Conservation (phyloP, 768 basidiomycete genomes). For the Rhodotorula babjevae region DNA sequence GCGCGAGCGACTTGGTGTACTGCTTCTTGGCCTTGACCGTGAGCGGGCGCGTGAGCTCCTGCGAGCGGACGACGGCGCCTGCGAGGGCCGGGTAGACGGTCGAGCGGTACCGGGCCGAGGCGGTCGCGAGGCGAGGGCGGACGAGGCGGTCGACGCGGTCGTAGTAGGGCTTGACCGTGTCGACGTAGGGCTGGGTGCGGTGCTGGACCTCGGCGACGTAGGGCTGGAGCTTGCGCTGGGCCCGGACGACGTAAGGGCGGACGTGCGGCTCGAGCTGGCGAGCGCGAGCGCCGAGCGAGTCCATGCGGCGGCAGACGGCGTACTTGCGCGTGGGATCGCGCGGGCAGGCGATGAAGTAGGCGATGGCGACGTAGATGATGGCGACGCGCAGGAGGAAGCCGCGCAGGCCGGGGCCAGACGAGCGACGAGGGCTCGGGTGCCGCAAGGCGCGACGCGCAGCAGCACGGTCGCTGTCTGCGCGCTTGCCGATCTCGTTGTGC, state of each 20-base stretch:
- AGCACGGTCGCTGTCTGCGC: background rate
- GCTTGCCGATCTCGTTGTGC: conserved; percentile 23
- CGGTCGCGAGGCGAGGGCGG: conserved; percentile 13
- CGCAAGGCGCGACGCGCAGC: conserved; percentile 10
- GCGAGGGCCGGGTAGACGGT: conserved; percentile 16
- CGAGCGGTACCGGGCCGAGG: background rate
- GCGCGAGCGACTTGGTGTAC: conserved; percentile 30
- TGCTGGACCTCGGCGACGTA: conserved; percentile 13
- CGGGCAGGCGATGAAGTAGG: conserved; percentile 35
- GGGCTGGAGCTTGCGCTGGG: conserved; percentile 16
- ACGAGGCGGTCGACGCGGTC: conserved; percentile 3
- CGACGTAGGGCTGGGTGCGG: conserved; percentile 20
- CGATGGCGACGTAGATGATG: conserved; percentile 36
- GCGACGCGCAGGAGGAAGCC: conserved; percentile 34
- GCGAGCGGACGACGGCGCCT: background rate
- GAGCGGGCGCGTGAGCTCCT: conserved; percentile 18
- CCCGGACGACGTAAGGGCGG: conserved; percentile 21
- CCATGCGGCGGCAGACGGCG: conserved; percentile 33
- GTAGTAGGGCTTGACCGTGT: conserved; percentile 17
- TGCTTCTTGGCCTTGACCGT: conserved; percentile 3
- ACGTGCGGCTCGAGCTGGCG: conserved; percentile 17
- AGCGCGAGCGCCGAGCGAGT: conserved; percentile 2
- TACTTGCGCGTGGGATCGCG: conserved; percentile 14
- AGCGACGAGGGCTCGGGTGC: background rate
- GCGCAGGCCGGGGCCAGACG: conserved; percentile 4